Evolutionary conservation across 2,329 filamentous ascomycete genomes (phyloP), one percentile per base, ranked within the genome.

Genomic region (Fusarium solani-melongenae): DNA sequence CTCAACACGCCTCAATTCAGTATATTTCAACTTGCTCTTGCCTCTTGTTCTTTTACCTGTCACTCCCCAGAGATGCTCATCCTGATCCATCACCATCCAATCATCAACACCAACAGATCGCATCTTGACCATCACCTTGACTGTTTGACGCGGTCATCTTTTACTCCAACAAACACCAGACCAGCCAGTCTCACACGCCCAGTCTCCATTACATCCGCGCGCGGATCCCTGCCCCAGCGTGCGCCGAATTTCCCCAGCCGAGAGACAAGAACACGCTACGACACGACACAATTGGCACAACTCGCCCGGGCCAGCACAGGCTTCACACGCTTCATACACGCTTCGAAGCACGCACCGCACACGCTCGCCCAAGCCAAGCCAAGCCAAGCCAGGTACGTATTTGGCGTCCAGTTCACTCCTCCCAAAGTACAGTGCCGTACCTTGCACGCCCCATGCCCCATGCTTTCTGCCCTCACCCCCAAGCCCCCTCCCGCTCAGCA

Each of bases 201-300:
- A n/a, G 53, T 59, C 63, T 71, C 31, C 69, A 66, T 66, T 41
- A 24, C 64, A 53, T 66, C 63, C 73, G 69, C 67, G 63, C 75
- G 75, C 72, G 74, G 76, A 77, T 77, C 76, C 76, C 74, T 77
- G 75, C 69, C 69, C 69, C 56, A 71, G 70, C 69, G 72, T 65
- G 66, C 56, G 73, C 73, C 68, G 71, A 73, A 74, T 76, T 71
- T 71, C 71, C 71, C 64, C 72, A 77, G 71, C 71, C 69, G 69
- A 77, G 73, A 73, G 69, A 75, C 75, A 76, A 56, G 75, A 77
- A 75, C 75, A 77, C 76, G 76, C 76, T 77, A 76, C 74, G 74
- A 78, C 74, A 77, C 76, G 74, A 77, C 76, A 78, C 69, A 78
- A 74, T 75, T 77, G 76, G 76, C 73, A 77, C 73, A 77, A 73